These are phyloP conservation scores for Quercus gilva DNA, from an alignment of 306 rosid genomes.

Conservation along the genomic window DNA sequence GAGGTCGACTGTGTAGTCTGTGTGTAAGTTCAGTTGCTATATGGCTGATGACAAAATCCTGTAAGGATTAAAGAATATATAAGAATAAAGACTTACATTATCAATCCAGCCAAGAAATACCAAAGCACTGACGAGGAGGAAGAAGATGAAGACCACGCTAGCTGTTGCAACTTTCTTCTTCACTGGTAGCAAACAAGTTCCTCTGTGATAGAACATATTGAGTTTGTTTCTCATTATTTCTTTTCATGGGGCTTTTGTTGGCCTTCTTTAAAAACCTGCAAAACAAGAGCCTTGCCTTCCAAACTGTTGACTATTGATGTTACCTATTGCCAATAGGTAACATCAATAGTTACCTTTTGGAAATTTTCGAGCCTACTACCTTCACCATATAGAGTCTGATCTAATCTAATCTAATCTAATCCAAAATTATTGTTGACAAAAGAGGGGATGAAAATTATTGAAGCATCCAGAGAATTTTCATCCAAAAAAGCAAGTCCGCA, in stretches of 20 bases:
- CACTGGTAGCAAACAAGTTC: constrained; percentile 7
- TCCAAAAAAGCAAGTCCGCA: neutral
- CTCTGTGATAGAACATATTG: constrained; percentile 14
- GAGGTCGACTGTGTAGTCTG: no score
- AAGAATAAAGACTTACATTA: constrained; percentile 24
- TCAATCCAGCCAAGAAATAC: constrained; percentile 13
- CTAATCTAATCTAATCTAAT: no score
- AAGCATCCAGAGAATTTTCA: neutral
- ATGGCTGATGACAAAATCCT: no score
- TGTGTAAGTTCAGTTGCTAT: no score
- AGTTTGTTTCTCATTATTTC: constrained; percentile 27
- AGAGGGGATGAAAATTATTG: no score
- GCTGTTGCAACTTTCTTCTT: constrained; percentile 17
- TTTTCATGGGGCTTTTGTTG: constrained; percentile 32
- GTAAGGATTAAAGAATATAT: no score
- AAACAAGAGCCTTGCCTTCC: neutral
- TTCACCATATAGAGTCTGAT: no score
- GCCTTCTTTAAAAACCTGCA: neutral
- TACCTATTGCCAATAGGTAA: no score
- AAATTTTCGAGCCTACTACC: no score
- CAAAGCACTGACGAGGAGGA: constrained; percentile 16
- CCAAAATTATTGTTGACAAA: no score
- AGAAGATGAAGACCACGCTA: constrained; percentile 9
- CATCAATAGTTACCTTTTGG: no score
- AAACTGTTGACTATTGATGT: neutral